A percentile compares a stretch with the other conserved stretches of the same genome.
Evolutionary conservation across 345 rosid genomes (phyloP).

Genomic region (Ailanthus altissimus): DNA sequence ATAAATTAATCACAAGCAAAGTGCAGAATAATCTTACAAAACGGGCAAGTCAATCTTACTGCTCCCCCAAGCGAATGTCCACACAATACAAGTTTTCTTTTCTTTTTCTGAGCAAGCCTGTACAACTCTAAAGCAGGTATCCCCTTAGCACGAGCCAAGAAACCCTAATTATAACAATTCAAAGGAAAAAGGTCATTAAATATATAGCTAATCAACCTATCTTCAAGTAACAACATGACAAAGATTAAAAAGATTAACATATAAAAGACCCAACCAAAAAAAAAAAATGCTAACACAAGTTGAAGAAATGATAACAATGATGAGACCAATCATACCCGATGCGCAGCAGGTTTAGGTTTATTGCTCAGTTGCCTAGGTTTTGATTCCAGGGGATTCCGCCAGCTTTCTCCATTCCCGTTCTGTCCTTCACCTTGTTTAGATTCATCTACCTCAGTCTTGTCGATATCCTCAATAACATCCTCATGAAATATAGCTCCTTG

Average conservation of each 20-base stretch:
- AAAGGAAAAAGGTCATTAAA: background rate
- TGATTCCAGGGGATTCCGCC: slow-evolving; percentile 44
- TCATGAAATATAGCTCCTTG: slow-evolving; percentile 95
- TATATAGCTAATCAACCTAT: background rate
- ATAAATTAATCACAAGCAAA: slow-evolving; percentile 13
- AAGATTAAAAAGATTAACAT: background rate
- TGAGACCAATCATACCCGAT: slow-evolving; percentile 59
- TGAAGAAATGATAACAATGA: slow-evolving; percentile 7
- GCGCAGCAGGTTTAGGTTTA: slow-evolving; percentile 88
- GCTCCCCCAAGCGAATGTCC: slow-evolving; percentile 99
- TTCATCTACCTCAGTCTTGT: slow-evolving; percentile 45
- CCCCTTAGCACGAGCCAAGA: slow-evolving; percentile 96
- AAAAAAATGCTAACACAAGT: slow-evolving; percentile 5
- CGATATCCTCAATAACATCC: slow-evolving; percentile 53
- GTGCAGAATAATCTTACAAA: slow-evolving; percentile 13
- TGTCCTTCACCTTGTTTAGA: slow-evolving; percentile 38
- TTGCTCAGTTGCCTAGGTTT: slow-evolving; percentile 57
- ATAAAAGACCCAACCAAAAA: background rate
- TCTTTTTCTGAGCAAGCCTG: slow-evolving; percentile 94
- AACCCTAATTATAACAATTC: slow-evolving; percentile 54
- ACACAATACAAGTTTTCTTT: slow-evolving; percentile 87
- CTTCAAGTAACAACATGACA: background rate
- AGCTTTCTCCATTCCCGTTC: slow-evolving; percentile 50
- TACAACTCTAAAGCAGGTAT: slow-evolving; percentile 96
- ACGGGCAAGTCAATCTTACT: slow-evolving; percentile 47